A percentile compares a stretch with the other conserved stretches of the same genome.
Evolutionary conservation across 768 basidiomycete genomes (phyloP).

Genomic region (Auricularia heimuer): DNA sequence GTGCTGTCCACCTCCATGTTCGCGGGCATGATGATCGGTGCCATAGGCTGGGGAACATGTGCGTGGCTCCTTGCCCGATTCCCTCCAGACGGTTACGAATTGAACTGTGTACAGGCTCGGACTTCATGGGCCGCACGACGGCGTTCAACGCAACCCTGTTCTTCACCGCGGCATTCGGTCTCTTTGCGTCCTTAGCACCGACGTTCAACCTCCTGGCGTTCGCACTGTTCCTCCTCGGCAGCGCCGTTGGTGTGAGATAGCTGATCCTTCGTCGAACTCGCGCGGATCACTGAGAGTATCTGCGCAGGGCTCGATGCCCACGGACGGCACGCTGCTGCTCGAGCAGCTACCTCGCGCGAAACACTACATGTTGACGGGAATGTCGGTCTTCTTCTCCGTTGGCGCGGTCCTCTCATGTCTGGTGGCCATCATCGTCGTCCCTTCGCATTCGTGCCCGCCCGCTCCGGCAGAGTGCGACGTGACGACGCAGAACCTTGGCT

Average conservation of each 20-base stretch:
- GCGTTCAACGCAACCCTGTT: conserved; percentile 92
- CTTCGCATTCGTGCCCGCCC: conserved; percentile 55
- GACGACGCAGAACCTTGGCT: conserved; percentile 65
- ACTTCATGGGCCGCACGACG: conserved; percentile 75
- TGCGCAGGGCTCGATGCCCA: conserved; percentile 84
- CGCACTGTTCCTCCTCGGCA: conserved; percentile 79
- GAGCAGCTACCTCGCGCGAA: conserved; percentile 92
- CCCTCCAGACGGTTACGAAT: conserved; percentile 3
- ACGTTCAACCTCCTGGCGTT: conserved; percentile 64
- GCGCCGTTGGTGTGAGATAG: conserved; percentile 74
- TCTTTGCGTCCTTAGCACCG: conserved; percentile 63
- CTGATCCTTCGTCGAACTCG: conserved; percentile 6
- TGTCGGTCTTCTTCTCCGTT: conserved; percentile 93
- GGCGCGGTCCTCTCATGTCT: conserved; percentile 82
- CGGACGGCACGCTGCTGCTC: conserved; percentile 83
- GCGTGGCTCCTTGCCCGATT: conserved; percentile 17
- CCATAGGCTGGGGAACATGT: conserved; percentile 88
- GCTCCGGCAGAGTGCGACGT: conserved; percentile 48
- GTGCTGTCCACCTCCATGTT: conserved; percentile 79
- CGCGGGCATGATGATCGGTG: conserved; percentile 95
- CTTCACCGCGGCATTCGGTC: conserved; percentile 82
- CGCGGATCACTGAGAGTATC: background rate
- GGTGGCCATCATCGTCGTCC: conserved; percentile 71
- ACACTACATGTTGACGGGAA: conserved; percentile 81
- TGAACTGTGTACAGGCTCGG: conserved; percentile 45